phyloP scores from a whole-genome alignment of 441 rosid species.

The Populus hybrid region DNA sequence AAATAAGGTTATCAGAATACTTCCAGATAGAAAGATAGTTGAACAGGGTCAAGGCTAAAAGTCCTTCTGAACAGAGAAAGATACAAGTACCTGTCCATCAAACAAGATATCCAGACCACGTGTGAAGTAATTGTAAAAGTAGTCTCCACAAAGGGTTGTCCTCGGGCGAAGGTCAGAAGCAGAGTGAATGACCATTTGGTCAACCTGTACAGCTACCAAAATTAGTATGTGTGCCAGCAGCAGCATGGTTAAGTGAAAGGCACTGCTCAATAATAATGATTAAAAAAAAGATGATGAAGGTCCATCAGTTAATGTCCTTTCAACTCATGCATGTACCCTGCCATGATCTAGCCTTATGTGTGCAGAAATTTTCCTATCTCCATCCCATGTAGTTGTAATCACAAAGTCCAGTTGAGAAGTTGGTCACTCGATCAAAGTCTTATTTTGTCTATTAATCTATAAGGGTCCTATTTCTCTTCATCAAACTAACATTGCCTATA shows the following conservation, averaged over 20 bases:
- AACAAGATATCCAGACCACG: constrained; percentile 95
- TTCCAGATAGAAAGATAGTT: constrained; percentile 1
- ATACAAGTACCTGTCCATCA: constrained; percentile 76
- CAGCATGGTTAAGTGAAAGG: neutral
- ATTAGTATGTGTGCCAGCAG: constrained; percentile 2
- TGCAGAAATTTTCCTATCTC: neutral
- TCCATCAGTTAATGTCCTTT: neutral
- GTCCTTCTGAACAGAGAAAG: neutral
- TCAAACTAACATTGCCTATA: neutral
- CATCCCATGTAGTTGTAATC: neutral
- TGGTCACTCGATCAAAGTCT: neutral
- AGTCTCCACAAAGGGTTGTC: constrained; percentile 91
- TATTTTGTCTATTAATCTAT: neutral
- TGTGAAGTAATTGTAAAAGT: constrained; percentile 88
- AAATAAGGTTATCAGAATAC: constrained; percentile 6
- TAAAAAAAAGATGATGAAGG: neutral
- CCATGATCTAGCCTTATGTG: neutral
- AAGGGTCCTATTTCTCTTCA: neutral
- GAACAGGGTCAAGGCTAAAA: neutral
- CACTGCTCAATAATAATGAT: neutral
- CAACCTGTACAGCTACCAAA: constrained; percentile 55
- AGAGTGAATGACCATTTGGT: constrained; percentile 98
- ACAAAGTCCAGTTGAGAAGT: neutral
- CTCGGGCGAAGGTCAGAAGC: constrained; percentile 81
- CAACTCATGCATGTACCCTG: neutral